Evolutionary conservation across 1,284 basidiomycete genomes (phyloP).

Genomic region (Fomitopsis pinicola): DNA sequence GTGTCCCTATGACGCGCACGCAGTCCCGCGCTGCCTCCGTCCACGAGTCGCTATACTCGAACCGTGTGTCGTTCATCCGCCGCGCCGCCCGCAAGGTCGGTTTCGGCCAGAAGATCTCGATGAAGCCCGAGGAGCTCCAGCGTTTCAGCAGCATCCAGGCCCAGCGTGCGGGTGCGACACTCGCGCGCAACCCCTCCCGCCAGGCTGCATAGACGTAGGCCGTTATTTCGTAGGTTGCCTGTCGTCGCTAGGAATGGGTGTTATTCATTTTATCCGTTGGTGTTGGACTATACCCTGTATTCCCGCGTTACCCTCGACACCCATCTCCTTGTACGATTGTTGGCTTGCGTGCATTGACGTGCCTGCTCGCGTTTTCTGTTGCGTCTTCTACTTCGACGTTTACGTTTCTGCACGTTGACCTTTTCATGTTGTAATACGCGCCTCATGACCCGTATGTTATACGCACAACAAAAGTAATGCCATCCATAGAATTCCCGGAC

Average conservation of each 20-base stretch:
- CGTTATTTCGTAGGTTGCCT: not conserved
- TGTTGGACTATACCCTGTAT: not conserved
- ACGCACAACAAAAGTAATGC: not conserved
- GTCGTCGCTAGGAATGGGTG: not conserved
- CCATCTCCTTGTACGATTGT: not conserved
- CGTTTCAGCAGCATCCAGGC: constrained; percentile 85
- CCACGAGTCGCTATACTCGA: constrained; percentile 92
- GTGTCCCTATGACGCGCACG: constrained; percentile 81
- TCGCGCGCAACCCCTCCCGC: constrained; percentile 76
- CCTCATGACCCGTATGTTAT: not conserved
- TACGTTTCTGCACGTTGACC: not conserved
- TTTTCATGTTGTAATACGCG: constrained; percentile 2
- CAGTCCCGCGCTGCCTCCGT: constrained; percentile 87
- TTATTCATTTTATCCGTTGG: not conserved
- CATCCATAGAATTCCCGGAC: not conserved
- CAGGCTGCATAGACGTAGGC: constrained; percentile 31
- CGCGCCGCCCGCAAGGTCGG: constrained; percentile 83
- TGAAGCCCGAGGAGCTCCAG: constrained; percentile 81
- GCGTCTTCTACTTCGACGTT: not conserved
- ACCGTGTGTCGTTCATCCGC: constrained; percentile 87
- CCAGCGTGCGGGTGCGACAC: constrained; percentile 66
- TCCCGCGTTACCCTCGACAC: not conserved
- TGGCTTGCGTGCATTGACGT: not conserved
- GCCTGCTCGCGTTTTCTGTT: not conserved
- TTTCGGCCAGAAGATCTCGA: constrained; percentile 75